Evolutionary conservation across 768 basidiomycete species (phyloP).

Genomic region (Lentinula aciculospora): DNA sequence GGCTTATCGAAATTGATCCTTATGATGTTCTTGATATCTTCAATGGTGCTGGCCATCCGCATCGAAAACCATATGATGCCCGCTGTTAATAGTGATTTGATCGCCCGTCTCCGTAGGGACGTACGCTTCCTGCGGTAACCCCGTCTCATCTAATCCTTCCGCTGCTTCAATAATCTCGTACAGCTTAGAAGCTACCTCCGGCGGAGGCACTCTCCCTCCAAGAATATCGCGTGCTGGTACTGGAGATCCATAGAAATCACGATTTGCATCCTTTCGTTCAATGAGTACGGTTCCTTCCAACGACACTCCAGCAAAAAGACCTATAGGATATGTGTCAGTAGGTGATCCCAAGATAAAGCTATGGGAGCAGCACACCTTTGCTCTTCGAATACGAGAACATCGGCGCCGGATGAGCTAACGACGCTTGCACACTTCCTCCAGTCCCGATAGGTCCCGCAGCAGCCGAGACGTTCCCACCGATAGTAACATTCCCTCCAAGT

Average conservation of each 20-base stretch:
- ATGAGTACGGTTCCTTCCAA: constrained; percentile 93
- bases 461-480: constrained; percentile 85
- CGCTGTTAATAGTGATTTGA: constrained; percentile 43
- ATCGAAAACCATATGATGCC: constrained; percentile 66
- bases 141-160: constrained; percentile 85
- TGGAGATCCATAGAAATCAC: constrained; percentile 91
- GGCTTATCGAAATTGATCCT: too few species aligned
- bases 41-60: constrained; percentile 44
- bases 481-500: constrained; percentile 91
- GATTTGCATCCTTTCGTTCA: constrained; percentile 94
- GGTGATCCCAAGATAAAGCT: constrained; percentile 3
- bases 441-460: constrained; percentile 93
- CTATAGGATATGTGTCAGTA: constrained; percentile 29
- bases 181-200: constrained; percentile 85
- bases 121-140: constrained; percentile 74
- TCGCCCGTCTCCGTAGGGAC: constrained; percentile 64
- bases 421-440: constrained; percentile 83
- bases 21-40: too few species aligned
- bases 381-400: constrained; percentile 98
- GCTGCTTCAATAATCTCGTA: constrained; percentile 98
- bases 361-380: constrained; percentile 54
- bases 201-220: constrained; percentile 91
- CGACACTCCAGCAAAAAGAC: constrained; percentile 91
- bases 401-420: constrained; percentile 87
- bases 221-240: constrained; percentile 90